Evolutionary conservation across 768 basidiomycete species (phyloP).

Genomic region (Brasilioporus rufonigricans): DNA sequence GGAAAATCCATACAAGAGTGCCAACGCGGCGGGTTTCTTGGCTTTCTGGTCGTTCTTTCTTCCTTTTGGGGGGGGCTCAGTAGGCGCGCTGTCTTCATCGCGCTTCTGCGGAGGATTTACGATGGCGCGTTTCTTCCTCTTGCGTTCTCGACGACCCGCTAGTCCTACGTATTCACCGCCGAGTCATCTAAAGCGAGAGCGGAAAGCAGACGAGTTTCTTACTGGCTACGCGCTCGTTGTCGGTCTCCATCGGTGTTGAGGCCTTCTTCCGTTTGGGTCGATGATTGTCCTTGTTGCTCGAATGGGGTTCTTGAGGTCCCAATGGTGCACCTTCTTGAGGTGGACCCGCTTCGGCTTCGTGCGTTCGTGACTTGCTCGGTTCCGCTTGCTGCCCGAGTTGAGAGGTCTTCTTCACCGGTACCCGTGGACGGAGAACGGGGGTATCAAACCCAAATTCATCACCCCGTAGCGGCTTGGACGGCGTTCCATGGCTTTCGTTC

Average conservation of each 20-base stretch:
- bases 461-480: slow-evolving; percentile 3
- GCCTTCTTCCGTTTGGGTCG: slow-evolving; percentile 24
- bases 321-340: not conserved
- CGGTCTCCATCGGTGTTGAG: slow-evolving; percentile 19
- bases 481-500: slow-evolving; percentile 12
- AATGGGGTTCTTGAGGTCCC: not conserved
- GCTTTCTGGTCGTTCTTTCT: slow-evolving; percentile 17
- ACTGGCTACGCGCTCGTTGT: slow-evolving; percentile 39
- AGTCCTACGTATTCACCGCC: slow-evolving; percentile 43
- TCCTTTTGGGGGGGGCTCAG: slow-evolving; percentile 7
- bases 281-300: slow-evolving; percentile 21
- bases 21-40: slow-evolving; percentile 30
- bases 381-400: slow-evolving; percentile 3
- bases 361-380: not conserved
- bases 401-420: slow-evolving; percentile 13
- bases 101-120: slow-evolving; percentile 37
- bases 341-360: not conserved
- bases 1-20: slow-evolving; percentile 37
- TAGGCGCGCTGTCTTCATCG: not conserved
- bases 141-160: slow-evolving; percentile 61
- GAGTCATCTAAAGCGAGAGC: not conserved
- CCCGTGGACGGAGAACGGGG: slow-evolving; percentile 53
- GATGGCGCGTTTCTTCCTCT: slow-evolving; percentile 56
- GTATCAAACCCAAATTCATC: slow-evolving; percentile 46
- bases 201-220: slow-evolving; percentile 12